Evolutionary conservation across 768 basidiomycete species (phyloP).

Genomic region (Termitomyces bulborhizus): DNA sequence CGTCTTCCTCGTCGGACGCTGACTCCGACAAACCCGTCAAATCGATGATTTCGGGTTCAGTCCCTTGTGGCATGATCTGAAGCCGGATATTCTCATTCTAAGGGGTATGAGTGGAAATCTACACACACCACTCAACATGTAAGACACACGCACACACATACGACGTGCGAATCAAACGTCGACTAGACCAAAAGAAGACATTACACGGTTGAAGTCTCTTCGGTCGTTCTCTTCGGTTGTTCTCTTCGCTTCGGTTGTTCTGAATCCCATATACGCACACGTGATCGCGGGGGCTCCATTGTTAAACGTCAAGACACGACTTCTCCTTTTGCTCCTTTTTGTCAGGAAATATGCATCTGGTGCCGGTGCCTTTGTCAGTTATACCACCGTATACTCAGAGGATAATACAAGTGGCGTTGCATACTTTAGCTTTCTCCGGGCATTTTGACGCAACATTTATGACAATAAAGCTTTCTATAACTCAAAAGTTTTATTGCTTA

Average conservation of each 20-base stretch:
- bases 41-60: conserved; percentile 35
- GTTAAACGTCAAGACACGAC: too few species aligned
- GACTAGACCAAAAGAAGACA: not conserved
- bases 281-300: conserved; percentile 8
- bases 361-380: not conserved
- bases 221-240: too few species aligned
- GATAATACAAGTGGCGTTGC: not conserved
- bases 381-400: not conserved
- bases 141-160: conserved; percentile 1
- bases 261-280: conserved; percentile 3
- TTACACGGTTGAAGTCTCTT: not conserved
- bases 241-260: too few species aligned
- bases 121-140: conserved; percentile 4
- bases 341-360: not conserved
- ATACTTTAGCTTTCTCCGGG: not conserved
- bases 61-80: conserved; percentile 20
- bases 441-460: not conserved
- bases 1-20: conserved; percentile 15
- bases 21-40: conserved; percentile 34
- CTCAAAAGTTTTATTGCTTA: too few species aligned
- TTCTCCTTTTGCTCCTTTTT: not conserved
- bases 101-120: not conserved
- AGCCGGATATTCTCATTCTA: conserved; percentile 6
- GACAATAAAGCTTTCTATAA: not conserved
- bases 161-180: not conserved